Base-by-base conservation (phyloP, 345 rosid genomes). In the Laguncularia racemosa region DNA sequence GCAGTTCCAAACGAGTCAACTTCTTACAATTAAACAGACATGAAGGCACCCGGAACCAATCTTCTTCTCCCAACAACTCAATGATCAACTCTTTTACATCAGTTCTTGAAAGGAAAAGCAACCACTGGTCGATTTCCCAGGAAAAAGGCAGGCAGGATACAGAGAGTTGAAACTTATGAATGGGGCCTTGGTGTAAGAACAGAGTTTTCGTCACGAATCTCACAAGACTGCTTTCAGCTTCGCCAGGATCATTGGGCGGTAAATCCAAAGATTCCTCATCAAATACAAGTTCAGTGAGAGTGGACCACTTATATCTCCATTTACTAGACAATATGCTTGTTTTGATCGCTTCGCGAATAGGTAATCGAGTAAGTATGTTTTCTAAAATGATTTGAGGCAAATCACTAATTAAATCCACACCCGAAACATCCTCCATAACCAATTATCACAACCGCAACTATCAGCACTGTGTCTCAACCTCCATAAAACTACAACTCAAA, bases 171-270 rank as follows among this genome's bases (percentile, higher is more conserved):
- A 89, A 89, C 82, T 80, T 87, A 50, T 84, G 90, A 69, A 89
- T 84, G 14, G 92, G 97, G 18, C 99, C 99, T 58, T 71, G 92
- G 55, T 89, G 97, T 52, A 93, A 96, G 62, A 89, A 84, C 53
- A 93, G 83, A 8, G 80, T 79, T 5, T 76, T 68, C 0, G 85
- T 85, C 0, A 93, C 63, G 56, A 93, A 89, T 16, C 76, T 85
- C 12, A 84, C 74, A 2, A 93, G 84, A 59, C 44, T 73, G 45
- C 50, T 66, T 78, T 84, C 85, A 9, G 71, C 45, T 0, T 65
- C 17, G 1, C 40, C 51, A 13, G 68, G 71, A 15, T 82, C 91
- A 55, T 28, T 68, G 0, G 62, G 46, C 3, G 62, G 46, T 2
- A 48, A 46, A 48, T 61, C 10, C 54, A 77, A 79, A 60, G 89